phyloP scores from a whole-genome alignment of 2,329 filamentous ascomycete genomes.

The Monosporascus sp. region DNA sequence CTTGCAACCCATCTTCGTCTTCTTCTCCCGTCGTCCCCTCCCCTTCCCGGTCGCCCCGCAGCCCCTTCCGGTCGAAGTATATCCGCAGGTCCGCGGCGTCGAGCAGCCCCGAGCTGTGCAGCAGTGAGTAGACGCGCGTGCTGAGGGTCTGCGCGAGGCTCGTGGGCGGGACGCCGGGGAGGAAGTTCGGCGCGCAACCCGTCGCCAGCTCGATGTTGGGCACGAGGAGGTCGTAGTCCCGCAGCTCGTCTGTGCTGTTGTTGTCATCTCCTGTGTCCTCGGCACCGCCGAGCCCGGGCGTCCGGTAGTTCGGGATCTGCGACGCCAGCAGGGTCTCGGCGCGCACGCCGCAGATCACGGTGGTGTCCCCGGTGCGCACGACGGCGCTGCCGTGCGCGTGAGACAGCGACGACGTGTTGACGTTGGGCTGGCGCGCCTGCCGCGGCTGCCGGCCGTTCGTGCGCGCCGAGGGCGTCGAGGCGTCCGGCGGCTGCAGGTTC shows the following conservation, averaged over 20 bases:
- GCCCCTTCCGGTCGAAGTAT: conserved; percentile 38
- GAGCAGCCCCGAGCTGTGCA: conserved; percentile 68
- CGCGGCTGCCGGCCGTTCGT: conserved; percentile 74
- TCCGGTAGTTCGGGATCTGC: conserved; percentile 65
- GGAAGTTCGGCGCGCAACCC: conserved; percentile 78
- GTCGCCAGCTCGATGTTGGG: conserved; percentile 92
- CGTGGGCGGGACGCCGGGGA: conserved; percentile 78
- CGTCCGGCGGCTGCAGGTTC: conserved; percentile 63
- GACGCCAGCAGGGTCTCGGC: conserved; percentile 75
- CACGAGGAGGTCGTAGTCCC: conserved; percentile 70
- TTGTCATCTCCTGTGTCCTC: conserved; percentile 26
- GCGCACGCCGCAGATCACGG: conserved; percentile 88
- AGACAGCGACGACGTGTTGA: conserved; percentile 79
- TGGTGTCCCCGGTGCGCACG: conserved; percentile 82
- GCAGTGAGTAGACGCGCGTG: conserved; percentile 69
- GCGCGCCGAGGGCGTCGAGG: conserved; percentile 53
- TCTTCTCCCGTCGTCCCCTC: conserved; percentile 25
- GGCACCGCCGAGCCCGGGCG: conserved; percentile 32
- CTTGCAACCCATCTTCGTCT: conserved; percentile 9
- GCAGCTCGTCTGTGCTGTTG: conserved; percentile 41
- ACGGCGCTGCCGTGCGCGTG: conserved; percentile 89
- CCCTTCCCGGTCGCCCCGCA: conserved; percentile 28
- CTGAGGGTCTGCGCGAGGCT: conserved; percentile 79
- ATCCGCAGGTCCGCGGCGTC: conserved; percentile 67
- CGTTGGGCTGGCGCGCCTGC: conserved; percentile 65